Conservation (phyloP, 140 eudicot genomes). For the Oenanthe javanica region DNA sequence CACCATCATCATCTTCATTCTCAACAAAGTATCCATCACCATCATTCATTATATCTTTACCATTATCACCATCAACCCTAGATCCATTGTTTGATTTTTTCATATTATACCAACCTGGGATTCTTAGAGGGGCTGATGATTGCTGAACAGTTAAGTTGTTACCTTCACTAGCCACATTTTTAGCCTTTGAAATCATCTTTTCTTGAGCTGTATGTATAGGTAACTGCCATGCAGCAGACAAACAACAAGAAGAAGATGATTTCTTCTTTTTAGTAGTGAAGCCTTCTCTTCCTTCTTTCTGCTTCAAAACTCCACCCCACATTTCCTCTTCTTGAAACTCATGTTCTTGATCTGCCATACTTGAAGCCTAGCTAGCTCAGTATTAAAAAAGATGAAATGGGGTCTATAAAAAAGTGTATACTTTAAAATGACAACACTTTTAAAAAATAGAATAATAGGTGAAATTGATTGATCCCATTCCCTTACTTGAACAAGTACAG, state of each 20-base stretch:
- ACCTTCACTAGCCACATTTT: neutral
- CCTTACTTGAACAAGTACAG: neutral
- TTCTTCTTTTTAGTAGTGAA: neutral
- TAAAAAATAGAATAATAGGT: neutral
- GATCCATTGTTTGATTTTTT: neutral
- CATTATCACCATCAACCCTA: neutral
- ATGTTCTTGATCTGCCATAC: constrained; percentile 2
- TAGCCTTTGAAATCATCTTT: neutral
- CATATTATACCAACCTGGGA: neutral
- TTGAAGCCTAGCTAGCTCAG: neutral
- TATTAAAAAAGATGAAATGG: neutral
- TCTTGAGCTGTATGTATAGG: neutral
- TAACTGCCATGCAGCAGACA: constrained; percentile 7
- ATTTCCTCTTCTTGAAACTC: constrained; percentile 11
- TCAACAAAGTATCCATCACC: neutral
- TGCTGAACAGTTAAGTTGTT: neutral
- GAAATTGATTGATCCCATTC: constrained; percentile 5
- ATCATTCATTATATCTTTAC: neutral
- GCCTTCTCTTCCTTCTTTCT: neutral
- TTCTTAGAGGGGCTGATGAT: neutral
- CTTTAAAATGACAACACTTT: neutral
- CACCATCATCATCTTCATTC: neutral
- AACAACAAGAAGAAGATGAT: neutral
- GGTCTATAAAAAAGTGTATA: neutral
- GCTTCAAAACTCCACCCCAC: constrained; percentile 4